These are phyloP conservation scores for Trametes polyzona DNA, from an alignment of 1,284 basidiomycete genomes.

Conservation along the genomic window DNA sequence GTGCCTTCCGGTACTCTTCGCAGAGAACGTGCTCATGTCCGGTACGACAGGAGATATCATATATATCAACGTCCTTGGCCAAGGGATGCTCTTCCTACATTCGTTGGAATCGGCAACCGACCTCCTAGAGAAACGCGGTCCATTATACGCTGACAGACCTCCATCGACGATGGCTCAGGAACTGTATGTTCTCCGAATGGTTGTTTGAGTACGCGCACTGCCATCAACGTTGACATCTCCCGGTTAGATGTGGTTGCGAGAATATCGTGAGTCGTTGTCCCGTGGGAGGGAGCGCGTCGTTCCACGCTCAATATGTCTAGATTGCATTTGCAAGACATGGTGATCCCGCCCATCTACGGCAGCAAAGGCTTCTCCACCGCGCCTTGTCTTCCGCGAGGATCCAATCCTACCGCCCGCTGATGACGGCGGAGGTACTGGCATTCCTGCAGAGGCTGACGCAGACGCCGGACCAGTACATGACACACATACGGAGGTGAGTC, in stretches of 20 bases:
- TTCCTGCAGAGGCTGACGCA: conserved; percentile 6
- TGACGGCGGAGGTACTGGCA: conserved; percentile 1
- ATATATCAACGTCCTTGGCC: conserved; percentile 67
- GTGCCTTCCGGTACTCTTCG: not conserved
- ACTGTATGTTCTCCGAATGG: conserved; percentile 36
- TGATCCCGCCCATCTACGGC: too few relatives aligned
- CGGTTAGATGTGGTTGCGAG: conserved; percentile 59
- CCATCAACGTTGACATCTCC: not conserved
- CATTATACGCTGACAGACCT: conserved; percentile 72
- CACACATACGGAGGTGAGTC: conserved; percentile 9
- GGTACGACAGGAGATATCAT: conserved; percentile 44
- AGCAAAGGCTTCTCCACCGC: not conserved
- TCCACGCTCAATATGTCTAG: not conserved
- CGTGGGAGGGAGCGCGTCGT: too few relatives aligned
- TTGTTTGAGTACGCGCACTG: not conserved
- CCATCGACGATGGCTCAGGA: conserved; percentile 63
- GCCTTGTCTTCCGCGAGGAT: conserved; percentile 11
- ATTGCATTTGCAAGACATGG: not conserved
- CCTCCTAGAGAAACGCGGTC: conserved; percentile 65
- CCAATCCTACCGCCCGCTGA: not conserved
- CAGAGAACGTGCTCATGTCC: not conserved
- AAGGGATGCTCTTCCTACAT: conserved; percentile 66
- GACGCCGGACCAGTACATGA: conserved; percentile 6
- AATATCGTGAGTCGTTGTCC: conserved; percentile 52
- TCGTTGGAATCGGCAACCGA: conserved; percentile 58